Evolutionary conservation across 164 flowering plant genomes (phyloP).

Genomic region (Buxus sempervirens): DNA sequence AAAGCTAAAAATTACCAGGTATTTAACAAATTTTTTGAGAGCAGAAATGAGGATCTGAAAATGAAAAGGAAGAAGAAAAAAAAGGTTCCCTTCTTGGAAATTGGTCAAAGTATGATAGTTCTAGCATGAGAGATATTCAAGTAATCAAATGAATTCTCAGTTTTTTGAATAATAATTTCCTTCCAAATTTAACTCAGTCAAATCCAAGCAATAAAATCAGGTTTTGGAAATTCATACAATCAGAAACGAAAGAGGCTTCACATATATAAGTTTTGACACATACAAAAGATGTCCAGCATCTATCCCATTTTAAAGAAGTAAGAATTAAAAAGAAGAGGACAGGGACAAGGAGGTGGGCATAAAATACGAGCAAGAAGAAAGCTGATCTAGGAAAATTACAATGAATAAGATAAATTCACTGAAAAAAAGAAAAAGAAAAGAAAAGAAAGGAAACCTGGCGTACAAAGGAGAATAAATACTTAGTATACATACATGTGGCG

Average conservation of each 20-base stretch:
- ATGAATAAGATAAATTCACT: too few relatives aligned
- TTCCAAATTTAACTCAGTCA: not conserved
- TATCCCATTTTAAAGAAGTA: not conserved
- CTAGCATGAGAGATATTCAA: too few relatives aligned
- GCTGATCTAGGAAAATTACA: not conserved
- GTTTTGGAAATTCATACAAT: not conserved
- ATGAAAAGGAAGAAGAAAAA: too few relatives aligned
- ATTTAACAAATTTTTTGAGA: too few relatives aligned
- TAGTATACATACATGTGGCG: slow-evolving; percentile 53
- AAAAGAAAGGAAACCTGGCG: not conserved
- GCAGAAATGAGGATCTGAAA: too few relatives aligned
- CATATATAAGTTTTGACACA: not conserved
- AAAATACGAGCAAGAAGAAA: not conserved
- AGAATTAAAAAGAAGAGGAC: not conserved
- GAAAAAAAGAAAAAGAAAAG: not conserved
- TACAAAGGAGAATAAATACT: not conserved
- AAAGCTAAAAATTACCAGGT: too few relatives aligned
- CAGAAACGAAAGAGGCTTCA: not conserved
- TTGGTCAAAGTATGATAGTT: too few relatives aligned
- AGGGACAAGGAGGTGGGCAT: not conserved
- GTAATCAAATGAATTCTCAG: not conserved
- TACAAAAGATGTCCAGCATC: not conserved
- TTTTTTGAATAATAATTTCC: not conserved
- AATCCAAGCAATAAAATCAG: not conserved
- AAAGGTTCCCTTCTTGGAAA: too few relatives aligned